Evolutionary conservation across 495 filamentous ascomycete genomes (phyloP), one percentile per base, ranked within the genome.

Genomic region (Corynascus novoguineensis): DNA sequence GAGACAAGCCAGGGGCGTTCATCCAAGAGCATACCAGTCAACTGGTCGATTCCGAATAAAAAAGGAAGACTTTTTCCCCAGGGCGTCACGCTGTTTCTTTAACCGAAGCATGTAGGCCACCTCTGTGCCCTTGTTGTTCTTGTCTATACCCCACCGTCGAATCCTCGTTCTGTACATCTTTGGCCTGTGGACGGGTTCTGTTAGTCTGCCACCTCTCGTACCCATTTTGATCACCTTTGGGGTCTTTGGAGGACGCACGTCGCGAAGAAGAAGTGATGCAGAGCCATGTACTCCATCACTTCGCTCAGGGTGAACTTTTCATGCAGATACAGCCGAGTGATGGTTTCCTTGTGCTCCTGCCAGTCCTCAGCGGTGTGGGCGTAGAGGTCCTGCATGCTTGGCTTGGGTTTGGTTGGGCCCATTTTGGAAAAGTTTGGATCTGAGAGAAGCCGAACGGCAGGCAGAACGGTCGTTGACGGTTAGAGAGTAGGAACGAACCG

Each of bases 131-230:
- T 73, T 75, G 48, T 71, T 70, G 54, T 74, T 73, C 63, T 77
- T 77, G 55, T 73, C 72, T 46, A 73, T 66, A 6, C 67, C 63
- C 74, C 74, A 77, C 60, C 73, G 70, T 53, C 70, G 64, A 49
- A 75, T 74, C 6, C 73, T 65, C 5, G 68, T 70, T 31, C 74
- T 72, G 61, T 74, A 77, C 74, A 75, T 77, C 28, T 73, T 70
- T 45, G 65, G 49, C 12, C 73, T 76, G 49, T 29, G 41, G 29
- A 22, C 7, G 32, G 10, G 38, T 29, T 25, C n/a, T 10, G 6
- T 21, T 22, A 24, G 9, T 24, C 7, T 37, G 15, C 44, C 15
- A 17, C 14, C 5, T 29, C 5, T 10, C 8, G 24, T 12, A 12
- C 17, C 27, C 14, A 42, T 37, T n/a, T n/a, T n/a, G n/a, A n/a